These are phyloP conservation scores for Phytophthora crassamura DNA, from an alignment of 352 stramenopile species.

Conservation along the genomic window DNA sequence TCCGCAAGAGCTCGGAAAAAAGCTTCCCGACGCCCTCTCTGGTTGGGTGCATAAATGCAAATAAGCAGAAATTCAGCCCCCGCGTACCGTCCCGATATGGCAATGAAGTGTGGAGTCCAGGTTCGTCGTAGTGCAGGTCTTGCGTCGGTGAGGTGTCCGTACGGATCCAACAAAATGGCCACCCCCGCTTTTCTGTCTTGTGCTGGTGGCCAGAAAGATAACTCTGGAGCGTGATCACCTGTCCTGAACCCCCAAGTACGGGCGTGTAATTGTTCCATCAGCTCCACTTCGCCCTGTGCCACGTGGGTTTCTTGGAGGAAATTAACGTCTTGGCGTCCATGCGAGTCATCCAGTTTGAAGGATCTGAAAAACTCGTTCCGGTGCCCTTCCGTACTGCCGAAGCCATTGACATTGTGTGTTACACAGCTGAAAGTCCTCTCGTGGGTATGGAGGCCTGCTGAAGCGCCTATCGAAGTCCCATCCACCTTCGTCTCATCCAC, in stretches of 20 bases:
- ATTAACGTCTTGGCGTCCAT: neutral
- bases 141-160: neutral
- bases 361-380: neutral
- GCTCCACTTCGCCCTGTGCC: neutral
- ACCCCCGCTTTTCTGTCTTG: neutral
- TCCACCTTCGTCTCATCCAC: neutral
- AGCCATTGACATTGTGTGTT: neutral
- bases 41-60: too few species aligned
- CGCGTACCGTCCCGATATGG: too few species aligned
- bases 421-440: neutral
- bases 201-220: neutral
- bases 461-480: too few species aligned
- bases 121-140: too few species aligned
- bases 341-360: neutral
- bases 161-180: neutral
- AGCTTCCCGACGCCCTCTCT: too few species aligned
- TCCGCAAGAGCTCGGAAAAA: too few species aligned
- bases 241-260: neutral
- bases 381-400: neutral
- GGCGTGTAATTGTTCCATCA: neutral
- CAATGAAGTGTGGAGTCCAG: too few species aligned
- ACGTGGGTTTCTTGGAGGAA: neutral
- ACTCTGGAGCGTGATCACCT: neutral
- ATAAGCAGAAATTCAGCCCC: too few species aligned
- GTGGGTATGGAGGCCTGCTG: neutral